Conservation (phyloP, 768 basidiomycete genomes). For the Macrolepiota dolichaula region DNA sequence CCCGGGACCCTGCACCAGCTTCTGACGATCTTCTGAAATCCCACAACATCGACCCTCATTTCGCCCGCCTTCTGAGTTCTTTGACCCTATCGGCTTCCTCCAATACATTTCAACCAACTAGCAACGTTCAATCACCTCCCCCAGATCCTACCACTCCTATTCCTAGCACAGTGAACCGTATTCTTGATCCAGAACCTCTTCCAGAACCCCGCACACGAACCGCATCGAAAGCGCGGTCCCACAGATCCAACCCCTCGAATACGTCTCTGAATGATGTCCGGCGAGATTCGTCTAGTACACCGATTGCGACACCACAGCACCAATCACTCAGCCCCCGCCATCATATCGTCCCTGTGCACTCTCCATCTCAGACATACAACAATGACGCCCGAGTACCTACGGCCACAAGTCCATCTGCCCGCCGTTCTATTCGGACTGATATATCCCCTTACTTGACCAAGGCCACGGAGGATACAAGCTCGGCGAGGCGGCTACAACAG, state of each 20-base stretch:
- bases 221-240: not conserved
- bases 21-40: slow-evolving; percentile 27
- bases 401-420: not conserved
- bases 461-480: slow-evolving; percentile 48
- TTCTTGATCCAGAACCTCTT: not conserved
- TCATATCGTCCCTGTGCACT: not conserved
- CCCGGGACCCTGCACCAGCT: slow-evolving; percentile 51
- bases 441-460: slow-evolving; percentile 68
- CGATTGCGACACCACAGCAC: not conserved
- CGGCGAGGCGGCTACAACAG: slow-evolving; percentile 64
- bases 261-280: not conserved
- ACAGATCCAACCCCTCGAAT: not conserved
- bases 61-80: slow-evolving; percentile 63
- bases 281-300: slow-evolving; percentile 7
- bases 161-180: not conserved
- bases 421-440: slow-evolving; percentile 36
- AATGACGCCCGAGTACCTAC: not conserved
- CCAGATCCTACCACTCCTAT: slow-evolving; percentile 7
- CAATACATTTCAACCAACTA: not conserved
- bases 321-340: not conserved
- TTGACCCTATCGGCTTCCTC: slow-evolving; percentile 52
- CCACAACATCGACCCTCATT: slow-evolving; percentile 51
- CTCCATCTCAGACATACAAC: not conserved
- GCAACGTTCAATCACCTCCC: not conserved
- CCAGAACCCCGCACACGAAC: not conserved